Base-by-base conservation (phyloP, 495 filamentous ascomycete species). In the Lasiosphaeria miniovina region DNA sequence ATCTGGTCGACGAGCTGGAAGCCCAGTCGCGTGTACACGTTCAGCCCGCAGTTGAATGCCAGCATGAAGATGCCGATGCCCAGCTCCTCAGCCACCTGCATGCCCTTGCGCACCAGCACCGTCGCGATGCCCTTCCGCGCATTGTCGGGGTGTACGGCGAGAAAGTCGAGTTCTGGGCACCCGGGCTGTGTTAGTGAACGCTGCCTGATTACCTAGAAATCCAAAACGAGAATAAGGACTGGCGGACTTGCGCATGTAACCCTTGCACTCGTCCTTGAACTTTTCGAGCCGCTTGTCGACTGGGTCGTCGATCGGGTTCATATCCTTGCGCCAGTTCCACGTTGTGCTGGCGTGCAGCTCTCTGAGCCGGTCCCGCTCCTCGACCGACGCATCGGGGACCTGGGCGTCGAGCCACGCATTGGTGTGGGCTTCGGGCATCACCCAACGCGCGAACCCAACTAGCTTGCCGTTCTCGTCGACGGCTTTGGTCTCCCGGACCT, bases 81-180 rank as follows among this genome's bases (percentile, higher is more conserved):
- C 6, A 59, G 7, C 14, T 38, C 15, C 40, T 36, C 40, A 3
- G 57, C 57, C 38, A 43, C 33, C 3, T 35, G 10, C 7, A 59
- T 49, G 3, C 57, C 57, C 7, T 41, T 52, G 31, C 49, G 9
- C 2, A 48, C 50, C 38, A 59, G 51, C 9, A 33, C 11, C 1
- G 50, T 48, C 4, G 49, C 57, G 57, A 59, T 36, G 1, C 57
- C 57, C 50, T 54, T 48, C 1, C 57, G 38, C n/a, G 43, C 9
- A 4, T 53, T 33, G 14, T 53, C 49, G 1, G 57, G 57, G 31
- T 53, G 24, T 0, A 59, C 57, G 32, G 57, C 57, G 3, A 59
- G 38, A 35, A 53, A 59, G 49, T 59, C 57, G 31, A 59, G 57
- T 5, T 17, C 57, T 54, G 4, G 7, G 6, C 6, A 6, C 11